Percentiles rank a stretch among this genome's conserved stretches.
These are phyloP conservation scores for Pichia nakasei DNA, from an alignment of 805 yeast species.

Conservation along the genomic window DNA sequence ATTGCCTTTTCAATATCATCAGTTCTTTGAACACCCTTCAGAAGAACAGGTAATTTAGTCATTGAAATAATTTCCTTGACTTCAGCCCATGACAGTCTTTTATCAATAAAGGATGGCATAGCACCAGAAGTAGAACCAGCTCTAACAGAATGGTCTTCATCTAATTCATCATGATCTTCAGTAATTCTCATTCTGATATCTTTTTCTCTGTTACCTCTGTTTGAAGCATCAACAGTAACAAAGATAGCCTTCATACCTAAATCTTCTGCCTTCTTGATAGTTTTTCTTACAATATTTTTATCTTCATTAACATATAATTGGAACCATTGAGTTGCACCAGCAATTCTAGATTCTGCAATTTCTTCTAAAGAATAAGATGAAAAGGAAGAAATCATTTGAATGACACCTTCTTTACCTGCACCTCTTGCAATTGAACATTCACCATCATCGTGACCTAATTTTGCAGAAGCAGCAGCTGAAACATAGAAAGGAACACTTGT, in stretches of 20 bases:
- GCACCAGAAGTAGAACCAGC: constrained; percentile 82
- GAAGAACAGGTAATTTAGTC: constrained; percentile 56
- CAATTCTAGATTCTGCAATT: constrained; percentile 58
- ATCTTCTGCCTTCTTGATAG: constrained; percentile 16
- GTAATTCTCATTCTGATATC: constrained; percentile 24
- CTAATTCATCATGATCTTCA: constrained; percentile 39
- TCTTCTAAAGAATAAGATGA: constrained; percentile 87
- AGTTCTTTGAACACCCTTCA: constrained; percentile 77
- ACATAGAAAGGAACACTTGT: constrained; percentile 75
- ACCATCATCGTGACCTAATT: constrained; percentile 88
- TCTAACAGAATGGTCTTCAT: constrained; percentile 43
- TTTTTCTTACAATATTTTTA: constrained; percentile 29
- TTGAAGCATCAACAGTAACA: constrained; percentile 90
- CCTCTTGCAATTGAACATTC: constrained; percentile 79
- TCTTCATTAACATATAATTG: constrained; percentile 76
- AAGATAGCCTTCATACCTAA: constrained; percentile 61
- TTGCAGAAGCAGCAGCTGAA: constrained; percentile 87
- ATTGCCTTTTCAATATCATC: constrained; percentile 71
- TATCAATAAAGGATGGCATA: constrained; percentile 72
- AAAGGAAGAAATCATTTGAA: constrained; percentile 89
- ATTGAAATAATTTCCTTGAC: constrained; percentile 43
- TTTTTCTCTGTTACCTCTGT: constrained; percentile 83
- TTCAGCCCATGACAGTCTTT: constrained; percentile 58
- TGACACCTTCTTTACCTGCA: constrained; percentile 58
- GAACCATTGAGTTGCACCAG: constrained; percentile 75